Percentiles rank a stretch among this genome's conserved stretches.
Conservation (phyloP, 345 rosid species). For the Eucalyptus cloeziana region DNA sequence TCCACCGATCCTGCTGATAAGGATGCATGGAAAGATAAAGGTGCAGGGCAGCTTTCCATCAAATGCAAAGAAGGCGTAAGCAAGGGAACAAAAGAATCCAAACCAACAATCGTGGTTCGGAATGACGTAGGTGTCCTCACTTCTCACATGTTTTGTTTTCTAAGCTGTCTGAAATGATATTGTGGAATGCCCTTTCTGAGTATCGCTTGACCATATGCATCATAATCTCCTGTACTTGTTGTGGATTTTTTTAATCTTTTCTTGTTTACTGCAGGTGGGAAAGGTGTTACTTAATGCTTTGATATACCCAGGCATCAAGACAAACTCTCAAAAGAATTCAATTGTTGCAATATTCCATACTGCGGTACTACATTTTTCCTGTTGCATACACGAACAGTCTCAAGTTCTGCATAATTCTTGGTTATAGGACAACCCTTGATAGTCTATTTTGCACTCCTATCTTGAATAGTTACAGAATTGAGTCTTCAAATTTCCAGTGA, state of each 20-base stretch:
- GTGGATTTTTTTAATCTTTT: background rate
- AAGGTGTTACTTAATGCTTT: constrained; percentile 80
- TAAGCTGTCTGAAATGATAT: background rate
- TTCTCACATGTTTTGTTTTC: background rate
- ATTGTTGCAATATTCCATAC: constrained; percentile 84
- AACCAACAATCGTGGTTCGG: constrained; percentile 72
- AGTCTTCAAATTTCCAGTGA: background rate
- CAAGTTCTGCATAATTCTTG: background rate
- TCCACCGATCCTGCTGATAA: constrained; percentile 68
- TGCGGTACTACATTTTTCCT: constrained; percentile 28
- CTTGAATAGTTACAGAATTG: background rate
- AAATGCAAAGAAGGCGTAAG: constrained; percentile 76
- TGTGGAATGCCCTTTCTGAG: background rate
- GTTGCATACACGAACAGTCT: background rate
- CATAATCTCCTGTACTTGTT: background rate
- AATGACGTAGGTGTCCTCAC: constrained; percentile 54
- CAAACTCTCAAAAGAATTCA: constrained; percentile 67
- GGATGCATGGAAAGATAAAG: constrained; percentile 93
- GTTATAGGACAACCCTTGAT: background rate
- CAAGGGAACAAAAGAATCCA: constrained; percentile 86
- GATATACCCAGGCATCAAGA: constrained; percentile 84
- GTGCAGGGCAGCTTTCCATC: constrained; percentile 80
- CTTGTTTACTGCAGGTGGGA: constrained; percentile 51
- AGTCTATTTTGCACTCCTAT: background rate
- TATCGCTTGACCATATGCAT: background rate